Base-by-base conservation (phyloP, 2,329 filamentous ascomycete species). In the Talaromyces verruculosus region DNA sequence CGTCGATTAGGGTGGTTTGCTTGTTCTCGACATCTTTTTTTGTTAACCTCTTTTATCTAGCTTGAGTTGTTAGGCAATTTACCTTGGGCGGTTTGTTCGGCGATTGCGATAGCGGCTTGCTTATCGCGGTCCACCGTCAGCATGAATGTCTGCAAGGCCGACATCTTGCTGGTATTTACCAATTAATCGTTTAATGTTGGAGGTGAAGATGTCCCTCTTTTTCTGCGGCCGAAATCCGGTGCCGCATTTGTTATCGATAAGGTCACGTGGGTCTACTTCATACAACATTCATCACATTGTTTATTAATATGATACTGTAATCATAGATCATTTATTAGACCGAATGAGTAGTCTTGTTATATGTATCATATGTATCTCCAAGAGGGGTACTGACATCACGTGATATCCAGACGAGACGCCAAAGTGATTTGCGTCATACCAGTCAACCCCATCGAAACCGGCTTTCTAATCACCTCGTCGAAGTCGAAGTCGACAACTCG, bases 1-100 rank as follows among this genome's bases (percentile, higher is more conserved):
- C 77, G 63, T 84, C 83, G 65, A 90, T 81, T 39, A 90, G 80
- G 70, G 86, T 88, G 62, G 85, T 79, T 70, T 88, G 80, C 69
- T 85, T 87, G 71, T 76, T 81, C 72, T 88, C 84, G 67, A 90
- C 79, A 74, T 84, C 86, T 88, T 43, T 43, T 45, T 43, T 33
- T 53, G 35, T 60, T 30, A 57, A 33, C 30, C 7, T 33, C 1
- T 33, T 33, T 33, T 7, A 30, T 30, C 3, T n/a, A 3, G 30
- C 22, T 22, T 22, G 22, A 2, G 22, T 22, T 22, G 1, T 22
- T 22, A 22, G 22, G 22, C 22, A 2, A 22, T 22, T 22, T 75
- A 83, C 82, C 80, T 70, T 80, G 75, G 37, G 82, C 81, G 66
- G 79, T 78, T 60, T 74, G 70, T 64, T 76, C 74, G 25, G 82